Base-by-base conservation (phyloP, 805 yeast species). In the Yueomyces sp. region DNA sequence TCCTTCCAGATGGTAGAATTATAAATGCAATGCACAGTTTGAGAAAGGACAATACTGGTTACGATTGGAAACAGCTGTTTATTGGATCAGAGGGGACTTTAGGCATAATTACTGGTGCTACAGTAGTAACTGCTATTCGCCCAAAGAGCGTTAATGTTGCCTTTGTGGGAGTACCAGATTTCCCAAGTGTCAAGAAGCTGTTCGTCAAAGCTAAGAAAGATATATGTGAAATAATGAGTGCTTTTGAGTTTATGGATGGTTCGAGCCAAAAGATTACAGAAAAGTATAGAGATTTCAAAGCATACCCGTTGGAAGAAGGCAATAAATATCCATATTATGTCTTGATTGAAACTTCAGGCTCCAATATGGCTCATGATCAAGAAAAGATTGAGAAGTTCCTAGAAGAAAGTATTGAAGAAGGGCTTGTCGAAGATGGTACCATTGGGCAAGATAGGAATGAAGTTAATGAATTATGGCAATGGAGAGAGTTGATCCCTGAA, bases 401-500 rank as follows among this genome's bases (percentile, higher is more conserved):
- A 57, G 97, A 87, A 52, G 67, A 67, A 31, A 81, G 81, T 12
- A 83, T 92, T 86, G 95, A 84, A 62, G 73, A 76, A 31, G 97
- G 81, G 42, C 61, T 79, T 40, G 88, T 92, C 32, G 69, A 72
- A n/a, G 97, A 92, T 62, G 98, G 98, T 56, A 88, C 86, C 37
- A 83, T 92, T 50, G 95, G 98, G 5, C 95, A 87, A 63, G 96
- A 88, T 61, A 96, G 85, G 65, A 71, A 92, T 2, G 97, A 92
- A 64, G 65, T 85, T 47, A 71, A 70, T 47, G 78, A 77, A 44
- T 72, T 92, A 53, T 92, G 98, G 98, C 68, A 79, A 33, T 92
- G 97, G 97, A 79, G 98, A 67, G 98, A 92, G 65, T 74, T 81
- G 49, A 77, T 90, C 49, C 86, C 96, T 37, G 98, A 92, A 66